A percentile compares a stretch with the other conserved stretches of the same genome.
These are phyloP conservation scores for Didymella sp. DNA, from an alignment of 2,329 filamentous ascomycete genomes.

Conservation along the genomic window DNA sequence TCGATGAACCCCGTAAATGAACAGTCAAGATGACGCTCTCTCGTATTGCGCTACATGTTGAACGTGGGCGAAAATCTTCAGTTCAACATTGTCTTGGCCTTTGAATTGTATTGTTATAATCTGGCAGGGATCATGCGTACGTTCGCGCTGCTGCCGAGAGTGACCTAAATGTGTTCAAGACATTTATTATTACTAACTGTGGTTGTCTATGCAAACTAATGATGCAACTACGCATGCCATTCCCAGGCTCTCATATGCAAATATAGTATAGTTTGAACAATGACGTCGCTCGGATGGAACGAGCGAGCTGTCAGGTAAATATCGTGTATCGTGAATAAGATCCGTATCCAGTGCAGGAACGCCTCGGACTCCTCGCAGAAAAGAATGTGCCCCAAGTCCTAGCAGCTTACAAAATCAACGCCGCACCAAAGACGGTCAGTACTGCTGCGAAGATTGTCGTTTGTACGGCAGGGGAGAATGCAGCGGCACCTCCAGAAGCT, in stretches of 20 bases:
- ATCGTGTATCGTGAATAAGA: conserved; percentile 6
- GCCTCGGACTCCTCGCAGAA: neutral
- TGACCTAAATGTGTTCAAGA: neutral
- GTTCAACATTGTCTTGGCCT: neutral
- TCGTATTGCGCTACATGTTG: neutral
- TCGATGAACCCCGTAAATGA: too few relatives aligned
- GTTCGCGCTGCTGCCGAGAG: neutral
- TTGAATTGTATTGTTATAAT: neutral
- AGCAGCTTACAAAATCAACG: conserved; percentile 20
- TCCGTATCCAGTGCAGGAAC: neutral
- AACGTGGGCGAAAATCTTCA: neutral
- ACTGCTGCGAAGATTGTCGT: neutral
- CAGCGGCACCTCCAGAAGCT: conserved; percentile 15
- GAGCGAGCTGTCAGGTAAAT: neutral
- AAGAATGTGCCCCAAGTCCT: neutral
- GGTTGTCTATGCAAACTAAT: conserved; percentile 7
- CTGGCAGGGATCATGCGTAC: neutral
- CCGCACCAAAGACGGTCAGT: conserved; percentile 20
- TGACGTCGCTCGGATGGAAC: neutral
- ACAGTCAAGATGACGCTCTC: neutral
- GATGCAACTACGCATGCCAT: neutral
- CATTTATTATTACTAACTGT: conserved; percentile 11
- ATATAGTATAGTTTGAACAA: neutral
- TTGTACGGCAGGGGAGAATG: neutral
- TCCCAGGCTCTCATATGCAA: conserved; percentile 2